These are phyloP conservation scores for Xylariaceae sp. DNA, from an alignment of 2,329 filamentous ascomycete species.

Conservation along the genomic window DNA sequence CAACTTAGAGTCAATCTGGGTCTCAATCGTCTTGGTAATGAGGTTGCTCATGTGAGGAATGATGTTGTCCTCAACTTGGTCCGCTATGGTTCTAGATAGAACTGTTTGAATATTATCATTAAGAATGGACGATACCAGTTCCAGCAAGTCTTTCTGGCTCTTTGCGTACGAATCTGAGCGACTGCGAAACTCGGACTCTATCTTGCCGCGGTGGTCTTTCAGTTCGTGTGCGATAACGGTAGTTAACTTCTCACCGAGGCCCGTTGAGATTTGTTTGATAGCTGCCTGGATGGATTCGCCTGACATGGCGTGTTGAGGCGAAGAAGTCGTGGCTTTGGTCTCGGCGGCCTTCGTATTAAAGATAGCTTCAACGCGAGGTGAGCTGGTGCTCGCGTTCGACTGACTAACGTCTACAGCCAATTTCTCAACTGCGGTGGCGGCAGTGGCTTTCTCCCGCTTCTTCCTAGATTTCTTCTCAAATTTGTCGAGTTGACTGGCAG, in stretches of 20 bases:
- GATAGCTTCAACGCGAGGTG: constrained; percentile 32
- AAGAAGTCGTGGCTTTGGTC: constrained; percentile 23
- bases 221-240: constrained; percentile 46
- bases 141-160: constrained; percentile 50
- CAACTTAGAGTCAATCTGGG: constrained; percentile 65
- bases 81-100: constrained; percentile 68
- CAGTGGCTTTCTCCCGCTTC: constrained; percentile 51
- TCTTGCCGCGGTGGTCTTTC: constrained; percentile 56
- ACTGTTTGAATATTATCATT: constrained; percentile 64
- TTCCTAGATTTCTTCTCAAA: constrained; percentile 32
- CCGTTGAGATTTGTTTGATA: constrained; percentile 49
- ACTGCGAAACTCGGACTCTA: constrained; percentile 57
- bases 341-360: constrained; percentile 32
- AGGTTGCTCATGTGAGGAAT: constrained; percentile 68
- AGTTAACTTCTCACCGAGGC: constrained; percentile 45
- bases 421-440: constrained; percentile 31
- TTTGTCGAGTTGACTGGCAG: constrained; percentile 31
- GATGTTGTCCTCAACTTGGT: constrained; percentile 69
- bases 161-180: constrained; percentile 49
- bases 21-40: constrained; percentile 62
- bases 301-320: constrained; percentile 26
- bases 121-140: constrained; percentile 55
- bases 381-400: constrained; percentile 38
- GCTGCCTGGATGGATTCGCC: constrained; percentile 48
- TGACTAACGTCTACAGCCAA: constrained; percentile 33